These are phyloP conservation scores for Sugiyamaella castrensis DNA, from an alignment of 1,139 yeast species.

Conservation along the genomic window DNA sequence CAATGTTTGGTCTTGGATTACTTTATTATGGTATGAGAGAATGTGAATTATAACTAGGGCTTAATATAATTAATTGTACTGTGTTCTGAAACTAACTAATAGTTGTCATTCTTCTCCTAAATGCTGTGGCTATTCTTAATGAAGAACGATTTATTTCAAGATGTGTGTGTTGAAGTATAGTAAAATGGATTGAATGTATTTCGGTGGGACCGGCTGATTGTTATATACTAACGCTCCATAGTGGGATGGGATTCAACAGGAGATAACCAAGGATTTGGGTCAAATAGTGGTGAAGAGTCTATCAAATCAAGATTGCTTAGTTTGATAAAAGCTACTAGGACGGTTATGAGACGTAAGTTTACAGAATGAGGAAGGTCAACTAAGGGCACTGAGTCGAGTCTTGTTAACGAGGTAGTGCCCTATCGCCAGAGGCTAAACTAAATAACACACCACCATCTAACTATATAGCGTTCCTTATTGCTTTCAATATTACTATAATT, in stretches of 20 bases:
- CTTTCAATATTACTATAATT: slow-evolving; percentile 63
- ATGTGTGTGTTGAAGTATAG: slow-evolving; percentile 42
- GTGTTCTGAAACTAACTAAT: slow-evolving; percentile 5
- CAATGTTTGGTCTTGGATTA: slow-evolving; percentile 70
- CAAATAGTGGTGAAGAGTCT: slow-evolving; percentile 43
- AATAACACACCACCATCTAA: not conserved
- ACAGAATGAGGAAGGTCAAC: not conserved
- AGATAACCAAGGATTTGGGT: slow-evolving; percentile 40
- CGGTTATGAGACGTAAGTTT: slow-evolving; percentile 61
- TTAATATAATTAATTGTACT: not conserved
- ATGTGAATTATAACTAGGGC: not conserved
- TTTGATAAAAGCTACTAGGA: slow-evolving; percentile 69
- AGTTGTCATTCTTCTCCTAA: slow-evolving; percentile 59
- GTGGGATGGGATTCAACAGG: slow-evolving; percentile 33
- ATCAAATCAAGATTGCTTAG: slow-evolving; percentile 59
- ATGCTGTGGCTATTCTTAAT: slow-evolving; percentile 75
- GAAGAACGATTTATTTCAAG: slow-evolving; percentile 80
- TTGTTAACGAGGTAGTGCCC: too few species aligned
- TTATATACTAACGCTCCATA: slow-evolving; percentile 8
- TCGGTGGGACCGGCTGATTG: too few species aligned
- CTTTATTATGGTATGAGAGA: slow-evolving; percentile 50
- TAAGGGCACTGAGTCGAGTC: too few species aligned
- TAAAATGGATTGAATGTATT: too few species aligned
- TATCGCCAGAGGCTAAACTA: not conserved
- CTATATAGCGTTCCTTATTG: slow-evolving; percentile 59